Percentiles rank a stretch among this genome's conserved stretches.
These are phyloP conservation scores for Lagenaria siceraria DNA, from an alignment of 306 rosid species.

Conservation along the genomic window DNA sequence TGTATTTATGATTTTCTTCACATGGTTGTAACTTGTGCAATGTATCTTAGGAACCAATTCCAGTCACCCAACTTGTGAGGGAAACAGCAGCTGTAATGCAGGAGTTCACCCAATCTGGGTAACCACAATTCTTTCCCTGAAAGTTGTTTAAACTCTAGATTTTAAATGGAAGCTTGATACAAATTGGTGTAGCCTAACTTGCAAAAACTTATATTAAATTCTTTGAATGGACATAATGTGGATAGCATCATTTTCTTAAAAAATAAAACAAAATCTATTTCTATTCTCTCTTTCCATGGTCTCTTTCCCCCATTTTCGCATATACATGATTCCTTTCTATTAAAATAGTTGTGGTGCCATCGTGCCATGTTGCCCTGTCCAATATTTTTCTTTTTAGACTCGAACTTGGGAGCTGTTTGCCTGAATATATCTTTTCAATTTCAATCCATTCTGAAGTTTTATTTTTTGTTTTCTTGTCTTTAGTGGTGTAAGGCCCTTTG, in stretches of 20 bases:
- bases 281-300: background rate
- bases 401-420: background rate
- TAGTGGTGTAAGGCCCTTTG: conserved; percentile 98
- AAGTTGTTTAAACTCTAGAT: background rate
- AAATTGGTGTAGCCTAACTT: background rate
- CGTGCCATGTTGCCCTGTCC: background rate
- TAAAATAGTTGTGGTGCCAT: background rate
- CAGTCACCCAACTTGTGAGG: conserved; percentile 93
- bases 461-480: conserved; percentile 8
- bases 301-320: background rate
- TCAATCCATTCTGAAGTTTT: conserved; percentile 8
- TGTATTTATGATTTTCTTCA: background rate
- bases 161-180: background rate
- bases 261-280: no score
- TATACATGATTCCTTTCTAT: background rate
- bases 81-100: conserved; percentile 97
- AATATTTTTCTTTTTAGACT: background rate
- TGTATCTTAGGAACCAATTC: conserved; percentile 71
- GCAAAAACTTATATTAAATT: background rate
- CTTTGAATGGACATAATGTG: background rate
- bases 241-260: background rate
- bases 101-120: conserved; percentile 98
- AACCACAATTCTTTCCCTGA: conserved; percentile 13
- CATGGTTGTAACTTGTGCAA: background rate
- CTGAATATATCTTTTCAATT: background rate